phyloP scores from a whole-genome alignment of 2,329 filamentous ascomycete species.

The Pseudogymnoascus sp. region DNA sequence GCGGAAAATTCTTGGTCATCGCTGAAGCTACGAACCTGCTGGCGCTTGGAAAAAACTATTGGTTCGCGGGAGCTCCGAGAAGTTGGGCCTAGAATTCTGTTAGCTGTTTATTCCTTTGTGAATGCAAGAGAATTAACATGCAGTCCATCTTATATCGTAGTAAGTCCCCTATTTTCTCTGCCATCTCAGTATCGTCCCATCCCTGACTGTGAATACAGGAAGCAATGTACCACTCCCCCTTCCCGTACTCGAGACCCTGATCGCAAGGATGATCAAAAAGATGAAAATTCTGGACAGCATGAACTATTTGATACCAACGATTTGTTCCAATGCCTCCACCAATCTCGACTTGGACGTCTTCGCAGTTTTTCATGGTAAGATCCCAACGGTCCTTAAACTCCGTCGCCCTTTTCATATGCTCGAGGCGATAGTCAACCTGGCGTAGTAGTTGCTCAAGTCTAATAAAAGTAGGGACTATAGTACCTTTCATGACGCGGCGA shows the following conservation, averaged over 20 bases:
- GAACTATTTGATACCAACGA: too few relatives aligned
- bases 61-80: background rate
- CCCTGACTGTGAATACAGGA: background rate
- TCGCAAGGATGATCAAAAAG: background rate
- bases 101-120: background rate
- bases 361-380: background rate
- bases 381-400: background rate
- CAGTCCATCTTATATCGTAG: background rate
- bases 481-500: background rate
- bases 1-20: background rate
- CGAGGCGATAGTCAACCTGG: background rate
- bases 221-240: background rate
- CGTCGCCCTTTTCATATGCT: background rate
- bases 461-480: background rate
- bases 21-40: background rate
- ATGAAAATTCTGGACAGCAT: too few relatives aligned
- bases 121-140: background rate
- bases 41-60: background rate
- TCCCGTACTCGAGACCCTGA: background rate
- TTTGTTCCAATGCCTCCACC: background rate
- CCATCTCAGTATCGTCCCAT: background rate
- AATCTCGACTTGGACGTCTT: background rate
- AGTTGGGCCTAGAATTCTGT: background rate
- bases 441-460: background rate
- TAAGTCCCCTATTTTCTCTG: background rate